phyloP scores from a whole-genome alignment of 2,329 filamentous ascomycete species.

The Trichoderma arundinaceum region DNA sequence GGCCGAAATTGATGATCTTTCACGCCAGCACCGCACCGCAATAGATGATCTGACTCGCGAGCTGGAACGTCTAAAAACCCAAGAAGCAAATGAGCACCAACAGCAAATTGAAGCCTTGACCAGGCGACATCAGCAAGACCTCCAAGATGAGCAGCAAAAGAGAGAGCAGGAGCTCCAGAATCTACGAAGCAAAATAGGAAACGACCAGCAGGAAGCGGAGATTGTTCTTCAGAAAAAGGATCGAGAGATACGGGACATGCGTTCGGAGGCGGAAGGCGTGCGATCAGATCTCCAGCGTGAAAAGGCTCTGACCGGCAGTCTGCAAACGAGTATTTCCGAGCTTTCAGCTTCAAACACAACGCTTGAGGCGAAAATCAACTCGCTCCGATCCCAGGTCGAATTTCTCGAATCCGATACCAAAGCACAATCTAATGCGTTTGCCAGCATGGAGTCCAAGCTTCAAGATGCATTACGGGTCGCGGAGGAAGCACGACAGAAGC shows the following conservation, averaged over 20 bases:
- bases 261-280: conserved; percentile 52
- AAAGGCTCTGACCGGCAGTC: conserved; percentile 61
- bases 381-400: conserved; percentile 80
- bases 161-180: conserved; percentile 68
- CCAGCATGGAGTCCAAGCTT: conserved; percentile 78
- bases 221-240: conserved; percentile 58
- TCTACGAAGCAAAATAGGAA: conserved; percentile 59
- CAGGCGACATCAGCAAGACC: conserved; percentile 65
- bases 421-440: conserved; percentile 84
- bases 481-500: conserved; percentile 75
- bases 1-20: conserved; percentile 45
- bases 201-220: conserved; percentile 59
- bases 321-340: conserved; percentile 61
- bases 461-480: conserved; percentile 76
- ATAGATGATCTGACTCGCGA: conserved; percentile 53
- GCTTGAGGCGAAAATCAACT: conserved; percentile 76
- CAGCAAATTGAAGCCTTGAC: conserved; percentile 71
- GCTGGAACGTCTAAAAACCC: conserved; percentile 48
- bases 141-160: conserved; percentile 67
- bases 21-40: conserved; percentile 44
- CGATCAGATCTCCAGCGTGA: conserved; percentile 65
- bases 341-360: conserved; percentile 65
- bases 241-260: conserved; percentile 57
- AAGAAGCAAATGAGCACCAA: conserved; percentile 64
- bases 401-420: conserved; percentile 90